Conservation (phyloP, 257 asterid species). For the Ophiorrhiza pumila region DNA sequence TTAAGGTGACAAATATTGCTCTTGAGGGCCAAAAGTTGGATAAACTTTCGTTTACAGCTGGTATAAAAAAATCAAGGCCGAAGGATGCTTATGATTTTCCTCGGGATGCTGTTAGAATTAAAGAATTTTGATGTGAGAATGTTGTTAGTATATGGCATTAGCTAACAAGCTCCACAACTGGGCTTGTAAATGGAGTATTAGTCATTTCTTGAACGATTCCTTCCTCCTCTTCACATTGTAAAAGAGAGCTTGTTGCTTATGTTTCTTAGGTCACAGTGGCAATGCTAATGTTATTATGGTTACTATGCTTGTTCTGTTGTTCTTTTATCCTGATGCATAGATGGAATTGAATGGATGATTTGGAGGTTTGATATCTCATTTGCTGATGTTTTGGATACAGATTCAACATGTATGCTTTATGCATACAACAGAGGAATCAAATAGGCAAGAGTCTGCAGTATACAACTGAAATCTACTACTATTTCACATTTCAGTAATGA, state of each 20-base stretch:
- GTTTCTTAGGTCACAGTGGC: not conserved
- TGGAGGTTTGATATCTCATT: not conserved
- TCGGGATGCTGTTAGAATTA: conserved; percentile 47
- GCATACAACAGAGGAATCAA: not conserved
- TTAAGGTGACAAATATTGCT: conserved; percentile 56
- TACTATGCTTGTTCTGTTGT: not conserved
- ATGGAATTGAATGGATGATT: not conserved
- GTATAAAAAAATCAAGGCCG: conserved; percentile 72
- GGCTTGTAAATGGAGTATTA: not conserved
- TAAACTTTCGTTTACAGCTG: conserved; percentile 69
- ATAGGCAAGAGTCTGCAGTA: not conserved
- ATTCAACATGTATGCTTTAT: not conserved
- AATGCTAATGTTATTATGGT: not conserved
- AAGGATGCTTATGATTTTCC: conserved; percentile 60
- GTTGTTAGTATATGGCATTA: not conserved
- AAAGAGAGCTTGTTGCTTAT: not conserved
- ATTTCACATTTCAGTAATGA: not conserved
- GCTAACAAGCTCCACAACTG: not conserved
- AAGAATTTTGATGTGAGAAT: conserved; percentile 49
- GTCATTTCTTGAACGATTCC: not conserved
- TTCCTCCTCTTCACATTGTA: not conserved
- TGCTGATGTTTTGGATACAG: not conserved
- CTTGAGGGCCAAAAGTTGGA: conserved; percentile 64
- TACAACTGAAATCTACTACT: not conserved
- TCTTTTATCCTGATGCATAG: not conserved